These are phyloP conservation scores for Gonapodya sp. DNA, from an alignment of 192 early-diverging fungal species.

Conservation along the genomic window DNA sequence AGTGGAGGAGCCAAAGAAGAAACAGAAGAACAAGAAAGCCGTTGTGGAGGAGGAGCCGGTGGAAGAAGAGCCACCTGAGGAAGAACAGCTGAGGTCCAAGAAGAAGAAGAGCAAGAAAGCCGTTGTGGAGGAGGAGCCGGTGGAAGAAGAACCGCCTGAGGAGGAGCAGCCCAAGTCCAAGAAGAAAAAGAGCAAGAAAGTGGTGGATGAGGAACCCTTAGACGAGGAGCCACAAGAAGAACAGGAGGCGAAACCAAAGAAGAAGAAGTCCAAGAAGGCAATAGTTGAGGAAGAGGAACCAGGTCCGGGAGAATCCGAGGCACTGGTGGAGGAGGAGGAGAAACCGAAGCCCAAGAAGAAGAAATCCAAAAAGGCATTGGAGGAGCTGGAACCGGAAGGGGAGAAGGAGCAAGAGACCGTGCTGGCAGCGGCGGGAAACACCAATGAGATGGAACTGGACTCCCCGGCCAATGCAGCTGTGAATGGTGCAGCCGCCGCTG, in stretches of 20 bases:
- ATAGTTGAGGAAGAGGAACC: slow-evolving; percentile 8
- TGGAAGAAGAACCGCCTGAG: not conserved
- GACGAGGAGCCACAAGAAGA: not conserved
- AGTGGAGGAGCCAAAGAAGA: slow-evolving; percentile 6
- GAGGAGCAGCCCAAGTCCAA: not conserved
- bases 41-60: not conserved
- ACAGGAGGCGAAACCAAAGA: not conserved
- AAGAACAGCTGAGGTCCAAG: not conserved
- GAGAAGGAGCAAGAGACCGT: not conserved
- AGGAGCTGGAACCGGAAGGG: not conserved
- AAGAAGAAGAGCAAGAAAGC: slow-evolving; percentile 12
- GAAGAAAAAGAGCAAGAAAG: slow-evolving; percentile 11
- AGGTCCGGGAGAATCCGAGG: not conserved
- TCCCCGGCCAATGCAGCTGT: too few species aligned
- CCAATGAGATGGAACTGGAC: not conserved
- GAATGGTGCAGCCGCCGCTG: too few species aligned
- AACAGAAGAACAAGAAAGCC: not conserved
- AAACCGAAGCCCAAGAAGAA: not conserved
- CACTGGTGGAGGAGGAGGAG: not conserved
- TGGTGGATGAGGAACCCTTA: not conserved
- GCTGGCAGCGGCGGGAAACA: not conserved
- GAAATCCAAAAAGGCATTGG: not conserved
- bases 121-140: not conserved
- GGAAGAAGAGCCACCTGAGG: not conserved
- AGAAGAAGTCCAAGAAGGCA: slow-evolving; percentile 12